Base-by-base conservation (phyloP, 108 stramenopile genomes). In the Phaeodactylum tricornutum region DNA sequence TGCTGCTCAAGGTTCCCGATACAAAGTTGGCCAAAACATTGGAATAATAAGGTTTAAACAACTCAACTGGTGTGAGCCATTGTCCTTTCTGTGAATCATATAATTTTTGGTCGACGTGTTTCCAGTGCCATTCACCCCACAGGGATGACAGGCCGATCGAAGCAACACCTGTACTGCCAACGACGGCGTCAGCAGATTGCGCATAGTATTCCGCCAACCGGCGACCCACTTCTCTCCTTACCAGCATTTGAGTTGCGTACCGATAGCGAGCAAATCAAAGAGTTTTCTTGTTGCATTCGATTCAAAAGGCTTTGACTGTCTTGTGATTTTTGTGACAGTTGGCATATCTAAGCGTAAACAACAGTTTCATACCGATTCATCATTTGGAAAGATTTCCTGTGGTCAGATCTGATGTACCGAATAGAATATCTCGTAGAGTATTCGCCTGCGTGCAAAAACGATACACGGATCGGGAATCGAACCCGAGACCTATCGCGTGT, bases 11-110 rank as follows among this genome's bases (percentile, higher is more conserved):
- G 32, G 14, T 36, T 53, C 42, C 38, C 40, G 69, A 43, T 6
- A 81, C 64, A 47, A 83, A 90, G 50, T 90, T 77, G 8, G 73
- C 84, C 31, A 90, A 20, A 21, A 71, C 47, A 26, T 74, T 69
- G 0, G 84, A 85, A 62, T 80, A 90, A 43, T 73, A 55, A 4
- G 87, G 87, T 25, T 50, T 47, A 41, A 90, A 85, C 17, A 90
- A 50, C 43, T 90, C 87, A 27, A 83, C 81, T 2, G 87, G 84
- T 17, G 87, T 90, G 41, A 90, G 66, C 87, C 87, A 90, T 62
- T 81, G 81, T 36, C 87, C 87, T 30, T 75, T 41, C 34, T 79
- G 75, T 29, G 75, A 61, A 4, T 68, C 53, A 49, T 85, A 90
- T 30, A 79, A 17, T 17, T 47, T 48, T 32, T 59, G 53, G 9